Base-by-base conservation (phyloP, 2,329 filamentous ascomycete species). In the Nothophoma quercina region DNA sequence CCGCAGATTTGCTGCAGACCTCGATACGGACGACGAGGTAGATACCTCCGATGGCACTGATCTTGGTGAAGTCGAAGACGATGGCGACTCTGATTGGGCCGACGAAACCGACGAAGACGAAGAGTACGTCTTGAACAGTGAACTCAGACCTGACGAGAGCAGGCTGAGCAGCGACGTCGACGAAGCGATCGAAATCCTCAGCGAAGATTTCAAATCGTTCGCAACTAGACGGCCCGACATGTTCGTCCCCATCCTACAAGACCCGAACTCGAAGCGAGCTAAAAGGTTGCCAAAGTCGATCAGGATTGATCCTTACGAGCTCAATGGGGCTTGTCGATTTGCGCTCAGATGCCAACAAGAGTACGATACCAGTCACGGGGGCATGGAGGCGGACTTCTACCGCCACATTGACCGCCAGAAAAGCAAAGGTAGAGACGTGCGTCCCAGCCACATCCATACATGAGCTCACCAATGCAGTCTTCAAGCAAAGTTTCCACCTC, bases 401-500 rank as follows among this genome's bases (percentile, higher is more conserved):
- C 58, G 57, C 3, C 70, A 69, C 51, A 65, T 60, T 19, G 54
- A 75, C 19, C 68, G 72, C 19, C 67, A 75, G 40, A 72, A 71
- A 48, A 67, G 71, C 10, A 74, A 64, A 67, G 63, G 68, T 72
- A 64, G 62, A 53, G 3, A 1, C n/a, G n/a, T n/a, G n/a, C n/a
- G n/a, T n/a, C n/a, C n/a, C n/a, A n/a, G n/a, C n/a, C n/a, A 30
- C 7, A 15, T 12, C 6, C 16, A 19, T 16, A 36, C n/a, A 13
- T 3, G 10, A 13, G 15, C 43, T 53, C 21, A 53, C 26, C 12
- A 32, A 0, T 2, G 45, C 43, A 73, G 66, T 65, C 7, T 77
- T 79, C 63, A 78, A 81, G 42, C 67, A 78, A 38, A 67, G 69
- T 22, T 81, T 78, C 67, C 79, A 81, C 49, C 65, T 70, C 5